Conservation (phyloP, 2,329 filamentous ascomycete genomes). For the Cladorrhinum sp. region DNA sequence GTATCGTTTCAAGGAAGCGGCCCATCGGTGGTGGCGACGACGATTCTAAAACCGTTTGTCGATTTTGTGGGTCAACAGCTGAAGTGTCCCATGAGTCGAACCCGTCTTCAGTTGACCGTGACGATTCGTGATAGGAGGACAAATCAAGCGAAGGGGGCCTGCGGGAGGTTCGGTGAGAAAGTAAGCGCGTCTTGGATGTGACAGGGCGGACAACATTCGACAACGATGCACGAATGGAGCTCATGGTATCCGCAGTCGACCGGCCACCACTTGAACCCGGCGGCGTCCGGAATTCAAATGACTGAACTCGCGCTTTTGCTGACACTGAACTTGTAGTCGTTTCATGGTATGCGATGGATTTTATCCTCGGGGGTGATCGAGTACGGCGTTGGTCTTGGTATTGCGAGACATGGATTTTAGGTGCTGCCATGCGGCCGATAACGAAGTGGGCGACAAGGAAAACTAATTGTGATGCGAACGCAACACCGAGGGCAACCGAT, state of each 20-base stretch:
- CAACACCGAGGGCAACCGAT: constrained; percentile 44
- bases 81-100: constrained; percentile 78
- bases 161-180: constrained; percentile 41
- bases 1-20: constrained; percentile 68
- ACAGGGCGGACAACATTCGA: constrained; percentile 52
- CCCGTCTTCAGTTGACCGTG: constrained; percentile 51
- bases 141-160: constrained; percentile 51
- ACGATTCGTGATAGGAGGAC: constrained; percentile 32
- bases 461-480: constrained; percentile 46
- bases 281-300: constrained; percentile 40
- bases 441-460: constrained; percentile 48
- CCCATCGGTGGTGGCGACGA: constrained; percentile 42
- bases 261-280: constrained; percentile 45
- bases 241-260: constrained; percentile 45
- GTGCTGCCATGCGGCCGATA: constrained; percentile 33
- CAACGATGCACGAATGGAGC: constrained; percentile 48
- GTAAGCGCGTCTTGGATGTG: constrained; percentile 54
- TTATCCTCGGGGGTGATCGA: constrained; percentile 40
- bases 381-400: constrained; percentile 34
- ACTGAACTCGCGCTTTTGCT: constrained; percentile 34
- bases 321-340: constrained; percentile 37
- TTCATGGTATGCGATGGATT: constrained; percentile 52
- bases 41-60: constrained; percentile 54
- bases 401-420: constrained; percentile 29
- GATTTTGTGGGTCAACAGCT: constrained; percentile 59